Percentiles rank a stretch among this genome's conserved stretches.
These are phyloP conservation scores for Patellifolia procumbens DNA, from an alignment of 179 eudicot species.

Conservation along the genomic window DNA sequence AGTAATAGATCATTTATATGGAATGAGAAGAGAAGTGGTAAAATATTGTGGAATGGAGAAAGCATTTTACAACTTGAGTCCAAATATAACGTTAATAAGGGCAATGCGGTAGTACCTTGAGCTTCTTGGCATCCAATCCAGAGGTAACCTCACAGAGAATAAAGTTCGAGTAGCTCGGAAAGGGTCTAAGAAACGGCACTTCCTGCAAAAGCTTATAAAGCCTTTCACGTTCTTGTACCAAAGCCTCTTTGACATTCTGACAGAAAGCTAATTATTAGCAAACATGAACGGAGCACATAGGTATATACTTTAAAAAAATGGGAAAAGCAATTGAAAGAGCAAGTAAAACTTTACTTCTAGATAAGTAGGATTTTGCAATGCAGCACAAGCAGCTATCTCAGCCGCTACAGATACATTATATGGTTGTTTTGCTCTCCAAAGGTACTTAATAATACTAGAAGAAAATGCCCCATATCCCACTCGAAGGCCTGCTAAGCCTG, in stretches of 20 bases:
- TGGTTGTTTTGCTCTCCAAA: slow-evolving; percentile 99
- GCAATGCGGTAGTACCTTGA: slow-evolving; percentile 60
- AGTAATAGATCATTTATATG: no score
- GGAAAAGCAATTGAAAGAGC: neutral
- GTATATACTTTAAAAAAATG: neutral
- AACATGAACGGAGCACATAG: neutral
- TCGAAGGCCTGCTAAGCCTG: slow-evolving; percentile 94
- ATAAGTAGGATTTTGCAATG: slow-evolving; percentile 74
- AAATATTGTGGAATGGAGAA: neutral
- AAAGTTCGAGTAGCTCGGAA: slow-evolving; percentile 88
- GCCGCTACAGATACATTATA: slow-evolving; percentile 99
- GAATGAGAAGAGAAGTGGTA: no score
- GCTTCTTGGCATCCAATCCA: slow-evolving; percentile 91
- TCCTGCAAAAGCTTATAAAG: slow-evolving; percentile 73
- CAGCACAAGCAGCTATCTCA: slow-evolving; percentile 97
- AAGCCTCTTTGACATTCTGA: slow-evolving; percentile 84
- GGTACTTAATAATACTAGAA: slow-evolving; percentile 75
- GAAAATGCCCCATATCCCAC: slow-evolving; percentile 99
- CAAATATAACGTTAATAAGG: neutral
- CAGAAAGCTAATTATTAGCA: slow-evolving; percentile 3
- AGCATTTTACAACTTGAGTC: neutral
- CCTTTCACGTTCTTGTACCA: slow-evolving; percentile 85
- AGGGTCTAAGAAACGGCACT: slow-evolving; percentile 84
- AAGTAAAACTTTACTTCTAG: slow-evolving; percentile 54
- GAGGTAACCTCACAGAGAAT: slow-evolving; percentile 82